Conservation (phyloP, 352 stramenopile genomes). For the Phytopythium vexans region DNA sequence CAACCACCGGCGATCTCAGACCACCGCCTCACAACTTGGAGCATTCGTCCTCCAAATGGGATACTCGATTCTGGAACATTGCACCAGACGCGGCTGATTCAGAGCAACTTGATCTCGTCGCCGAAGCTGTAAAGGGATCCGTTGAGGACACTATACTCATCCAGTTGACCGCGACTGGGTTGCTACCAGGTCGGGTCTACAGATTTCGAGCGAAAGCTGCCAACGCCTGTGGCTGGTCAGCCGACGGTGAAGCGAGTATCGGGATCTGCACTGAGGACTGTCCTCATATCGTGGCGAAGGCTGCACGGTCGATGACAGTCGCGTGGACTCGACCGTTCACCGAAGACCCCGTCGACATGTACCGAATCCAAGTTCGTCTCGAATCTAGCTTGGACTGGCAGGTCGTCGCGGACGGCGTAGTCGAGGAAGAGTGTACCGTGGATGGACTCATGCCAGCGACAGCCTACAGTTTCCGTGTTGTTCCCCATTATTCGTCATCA, state of each 20-base stretch:
- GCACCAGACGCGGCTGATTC: background rate
- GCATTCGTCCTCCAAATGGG: background rate
- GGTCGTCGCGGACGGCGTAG: constrained; percentile 11
- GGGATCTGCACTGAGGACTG: constrained; percentile 54
- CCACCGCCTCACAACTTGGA: background rate
- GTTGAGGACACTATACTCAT: constrained; percentile 5
- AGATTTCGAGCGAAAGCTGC: constrained; percentile 42
- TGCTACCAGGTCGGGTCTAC: constrained; percentile 44
- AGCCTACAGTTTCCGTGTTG: constrained; percentile 46
- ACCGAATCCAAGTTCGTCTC: constrained; percentile 35
- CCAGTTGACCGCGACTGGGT: constrained; percentile 24
- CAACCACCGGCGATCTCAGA: background rate
- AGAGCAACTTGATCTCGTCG: too few relatives aligned
- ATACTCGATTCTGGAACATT: constrained; percentile 2
- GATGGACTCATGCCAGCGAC: constrained; percentile 31
- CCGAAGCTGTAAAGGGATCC: too few relatives aligned
- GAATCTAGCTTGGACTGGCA: constrained; percentile 41
- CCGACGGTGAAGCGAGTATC: constrained; percentile 41
- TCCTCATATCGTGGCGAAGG: constrained; percentile 31
- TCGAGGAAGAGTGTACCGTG: constrained; percentile 22
- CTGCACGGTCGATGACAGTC: constrained; percentile 27
- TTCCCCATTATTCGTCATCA: constrained; percentile 32
- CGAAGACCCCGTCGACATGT: constrained; percentile 38
- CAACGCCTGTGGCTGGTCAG: constrained; percentile 50
- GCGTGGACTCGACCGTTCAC: constrained; percentile 55